Base-by-base conservation (phyloP, 805 yeast species). In the Candida boleticola region DNA sequence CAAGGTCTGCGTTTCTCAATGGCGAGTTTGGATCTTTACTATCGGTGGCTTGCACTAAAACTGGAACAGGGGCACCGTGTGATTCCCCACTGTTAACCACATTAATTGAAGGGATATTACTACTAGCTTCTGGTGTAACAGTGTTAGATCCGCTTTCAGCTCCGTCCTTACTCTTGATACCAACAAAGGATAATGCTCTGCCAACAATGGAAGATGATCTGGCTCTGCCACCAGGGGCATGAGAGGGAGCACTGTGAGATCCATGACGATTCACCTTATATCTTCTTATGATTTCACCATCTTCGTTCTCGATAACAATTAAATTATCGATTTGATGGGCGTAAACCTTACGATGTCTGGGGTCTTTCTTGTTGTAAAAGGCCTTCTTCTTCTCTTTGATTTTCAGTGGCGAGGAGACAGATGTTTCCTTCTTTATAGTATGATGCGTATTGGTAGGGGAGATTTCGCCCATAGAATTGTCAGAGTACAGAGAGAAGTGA, bases 251-350 rank as follows among this genome's bases (percentile, higher is more conserved):
- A 21, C 36, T 33, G 13, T 42, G 43, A 9, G 42, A 36, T 5
- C 40, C 47, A 50, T 82, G 88, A 3, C 79, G 75, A 53, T 83
- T 86, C 40, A 90, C 82, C 52, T 70, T 76, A 63, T 89, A 92
- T 40, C 96, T 74, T 55, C 96, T 80, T 36, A 93, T 70, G 42
- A 93, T 79, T 52, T 92, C 98, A 49, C 98, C 99, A 10, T 90
- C 96, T 35, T 79, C 87, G 54, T 89, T 86, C 61, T 92, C 99
- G 43, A 93, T 83, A 44, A 89, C 74, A 41, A 93, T 77, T 45
- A 81, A 72, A 53, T 88, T 82, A 56, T 83, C 93, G 31, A 87
- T 72, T 61, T 84, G 85, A 61, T 82, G 92, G 1, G 97, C 98
- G 62, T 68, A 79, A 51, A 67, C 81, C 57, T 65, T 63, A 18